Conservation (phyloP, 2,329 filamentous ascomycete genomes). For the Capronia epimyces region DNA sequence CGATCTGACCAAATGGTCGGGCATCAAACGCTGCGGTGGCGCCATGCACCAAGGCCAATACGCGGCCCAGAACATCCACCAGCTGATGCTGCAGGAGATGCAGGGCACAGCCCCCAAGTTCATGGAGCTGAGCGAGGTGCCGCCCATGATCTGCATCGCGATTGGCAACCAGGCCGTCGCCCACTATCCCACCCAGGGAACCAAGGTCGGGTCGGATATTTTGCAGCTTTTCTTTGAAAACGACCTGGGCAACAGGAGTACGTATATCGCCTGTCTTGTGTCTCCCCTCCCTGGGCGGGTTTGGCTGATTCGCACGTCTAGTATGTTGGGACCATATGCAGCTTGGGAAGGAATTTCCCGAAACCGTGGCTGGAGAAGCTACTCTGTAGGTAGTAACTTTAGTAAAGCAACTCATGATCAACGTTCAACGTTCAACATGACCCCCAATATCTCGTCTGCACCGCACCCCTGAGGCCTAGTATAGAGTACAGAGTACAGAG, state of each 20-base stretch:
- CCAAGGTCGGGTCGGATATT: slow-evolving; percentile 57
- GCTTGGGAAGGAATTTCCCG: slow-evolving; percentile 5
- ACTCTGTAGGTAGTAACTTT: no score
- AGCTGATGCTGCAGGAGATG: slow-evolving; percentile 48
- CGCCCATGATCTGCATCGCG: slow-evolving; percentile 65
- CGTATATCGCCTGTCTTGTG: slow-evolving; percentile 35
- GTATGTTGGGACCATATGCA: slow-evolving; percentile 5
- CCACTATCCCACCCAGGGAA: slow-evolving; percentile 55
- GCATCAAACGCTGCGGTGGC: slow-evolving; percentile 71
- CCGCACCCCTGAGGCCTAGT: no score
- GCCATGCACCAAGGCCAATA: slow-evolving; percentile 69
- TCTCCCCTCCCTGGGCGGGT: no score
- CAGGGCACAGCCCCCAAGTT: slow-evolving; percentile 43
- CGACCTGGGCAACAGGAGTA: slow-evolving; percentile 57
- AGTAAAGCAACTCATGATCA: no score
- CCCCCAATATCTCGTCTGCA: no score
- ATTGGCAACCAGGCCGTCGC: slow-evolving; percentile 64
- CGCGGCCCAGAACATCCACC: slow-evolving; percentile 62
- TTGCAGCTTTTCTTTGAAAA: slow-evolving; percentile 61
- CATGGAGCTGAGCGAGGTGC: slow-evolving; percentile 49
- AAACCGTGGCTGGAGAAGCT: no score
- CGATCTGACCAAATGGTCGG: slow-evolving; percentile 65
- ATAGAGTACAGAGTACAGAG: no score
- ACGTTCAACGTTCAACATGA: no score
- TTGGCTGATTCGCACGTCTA: background rate